phyloP scores from a whole-genome alignment of 495 filamentous ascomycete genomes.

The Darksidea phi region DNA sequence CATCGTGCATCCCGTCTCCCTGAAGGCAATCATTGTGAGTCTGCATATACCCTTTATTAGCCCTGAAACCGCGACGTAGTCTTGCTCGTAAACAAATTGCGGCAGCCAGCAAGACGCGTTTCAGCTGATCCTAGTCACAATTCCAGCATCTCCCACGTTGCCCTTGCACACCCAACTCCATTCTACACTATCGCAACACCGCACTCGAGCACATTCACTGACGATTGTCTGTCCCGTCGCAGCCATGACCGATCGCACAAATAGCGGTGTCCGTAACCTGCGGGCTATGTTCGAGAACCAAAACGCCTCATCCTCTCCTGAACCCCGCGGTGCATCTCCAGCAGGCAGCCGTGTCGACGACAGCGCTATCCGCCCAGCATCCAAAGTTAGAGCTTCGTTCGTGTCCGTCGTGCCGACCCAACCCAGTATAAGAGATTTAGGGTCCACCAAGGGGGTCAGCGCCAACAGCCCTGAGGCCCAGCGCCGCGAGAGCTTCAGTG shows the following conservation, averaged over 20 bases:
- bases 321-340: conserved; percentile 71
- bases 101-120: conserved; percentile 28
- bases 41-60: conserved; percentile 4
- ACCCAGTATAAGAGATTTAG: conserved; percentile 23
- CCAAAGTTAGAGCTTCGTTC: conserved; percentile 81
- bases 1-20: not conserved
- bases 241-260: conserved; percentile 54
- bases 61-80: conserved; percentile 25
- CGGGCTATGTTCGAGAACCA: conserved; percentile 86
- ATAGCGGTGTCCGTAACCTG: conserved; percentile 65
- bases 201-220: conserved; percentile 34
- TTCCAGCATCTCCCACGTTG: conserved; percentile 33
- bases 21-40: conserved; percentile 23
- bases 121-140: conserved; percentile 37
- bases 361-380: conserved; percentile 57
- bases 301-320: conserved; percentile 53
- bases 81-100: conserved; percentile 35
- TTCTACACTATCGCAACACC: conserved; percentile 6
- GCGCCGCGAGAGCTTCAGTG: conserved; percentile 39
- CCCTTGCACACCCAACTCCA: conserved; percentile 9
- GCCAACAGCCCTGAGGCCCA: conserved; percentile 32
- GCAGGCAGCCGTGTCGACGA: conserved; percentile 48
- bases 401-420: conserved; percentile 70
- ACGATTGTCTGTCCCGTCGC: conserved; percentile 17
- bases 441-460: conserved; percentile 27